Base-by-base conservation (phyloP, 345 rosid species). In the Euclidium syriacum region DNA sequence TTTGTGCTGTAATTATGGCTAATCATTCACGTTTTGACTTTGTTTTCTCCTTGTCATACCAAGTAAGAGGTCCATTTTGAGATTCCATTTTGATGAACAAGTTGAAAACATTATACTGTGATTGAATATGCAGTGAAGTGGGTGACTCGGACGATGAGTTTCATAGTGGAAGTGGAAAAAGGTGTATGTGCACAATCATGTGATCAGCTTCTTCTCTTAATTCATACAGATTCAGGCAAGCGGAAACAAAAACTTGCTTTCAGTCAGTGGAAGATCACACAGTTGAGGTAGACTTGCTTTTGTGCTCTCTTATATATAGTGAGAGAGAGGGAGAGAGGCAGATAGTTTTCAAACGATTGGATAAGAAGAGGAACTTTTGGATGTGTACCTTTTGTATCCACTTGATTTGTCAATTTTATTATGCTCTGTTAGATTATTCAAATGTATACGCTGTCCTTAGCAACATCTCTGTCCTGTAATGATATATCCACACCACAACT, bases 181-280 rank as follows among this genome's bases (percentile, higher is more conserved):
- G 72, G 32, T 65, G 76, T 60, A 44, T 60, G 72, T 72, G 76
- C 44, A 36, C 72, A 58, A 59, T 72, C 63, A 72, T 72, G 76
- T 72, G 48, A 65, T 9, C 48, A 47, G 10, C 3, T 2, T 39
- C 51, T 20, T n/a, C 16, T 14, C 36, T 68, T 29, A 14, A 54
- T 67, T 16, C 4, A 22, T 26, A n/a, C n/a, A n/a, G n/a, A n/a
- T n/a, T n/a, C n/a, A n/a, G n/a, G n/a, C n/a, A n/a, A n/a, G n/a
- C 15, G 10, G 40, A 60, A 46, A 54, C 5, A 16, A 52, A 35
- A 9, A 33, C 25, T 44, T 49, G 34, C 20, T 58, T 46, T 7
- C 51, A 58, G 30, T 30, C 66, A 30, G 25, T 26, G 10, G 5
- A 3, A 20, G 42, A n/a, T 50, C 30, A 52, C 41, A 17, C 23